Evolutionary conservation across 257 asterid species (phyloP).

Genomic region (Plantago major): DNA sequence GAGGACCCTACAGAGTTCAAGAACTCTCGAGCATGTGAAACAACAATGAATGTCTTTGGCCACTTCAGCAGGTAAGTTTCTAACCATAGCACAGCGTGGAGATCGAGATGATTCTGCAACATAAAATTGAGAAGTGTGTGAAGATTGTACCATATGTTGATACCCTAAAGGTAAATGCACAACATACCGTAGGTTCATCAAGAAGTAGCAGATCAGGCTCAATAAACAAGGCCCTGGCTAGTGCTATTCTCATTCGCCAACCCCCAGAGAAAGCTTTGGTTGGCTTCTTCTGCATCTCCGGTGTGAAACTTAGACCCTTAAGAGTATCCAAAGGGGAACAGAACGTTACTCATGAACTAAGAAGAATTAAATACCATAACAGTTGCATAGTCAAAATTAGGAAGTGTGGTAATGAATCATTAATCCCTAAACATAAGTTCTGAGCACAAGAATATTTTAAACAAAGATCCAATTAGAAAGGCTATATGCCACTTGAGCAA

Average conservation of each 20-base stretch:
- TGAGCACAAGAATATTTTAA: conserved; percentile 16
- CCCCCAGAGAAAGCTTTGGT: conserved; percentile 98
- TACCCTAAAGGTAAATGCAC: conserved; percentile 16
- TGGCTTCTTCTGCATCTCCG: conserved; percentile 85
- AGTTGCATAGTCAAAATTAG: background rate
- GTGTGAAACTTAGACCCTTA: conserved; percentile 93
- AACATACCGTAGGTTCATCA: conserved; percentile 92
- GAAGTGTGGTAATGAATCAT: conserved; percentile 17
- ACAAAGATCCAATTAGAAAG: conserved; percentile 14
- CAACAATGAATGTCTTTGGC: conserved; percentile 97
- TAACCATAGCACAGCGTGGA: conserved; percentile 98
- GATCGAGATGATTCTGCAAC: conserved; percentile 97
- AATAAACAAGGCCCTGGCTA: conserved; percentile 92
- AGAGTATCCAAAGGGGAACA: conserved; percentile 13
- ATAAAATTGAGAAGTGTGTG: conserved; percentile 26
- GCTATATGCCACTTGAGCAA: conserved; percentile 12
- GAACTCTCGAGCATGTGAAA: conserved; percentile 98
- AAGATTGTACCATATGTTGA: conserved; percentile 11
- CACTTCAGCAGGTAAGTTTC: conserved; percentile 92
- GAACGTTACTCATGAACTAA: conserved; percentile 15
- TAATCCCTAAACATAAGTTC: conserved; percentile 14
- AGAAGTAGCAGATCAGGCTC: conserved; percentile 94
- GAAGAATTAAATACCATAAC: conserved; percentile 9
- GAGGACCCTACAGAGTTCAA: conserved; percentile 63
- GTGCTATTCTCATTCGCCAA: conserved; percentile 99